Conservation (phyloP, 1,284 basidiomycete genomes). For the Heimioporus punctisporus region DNA sequence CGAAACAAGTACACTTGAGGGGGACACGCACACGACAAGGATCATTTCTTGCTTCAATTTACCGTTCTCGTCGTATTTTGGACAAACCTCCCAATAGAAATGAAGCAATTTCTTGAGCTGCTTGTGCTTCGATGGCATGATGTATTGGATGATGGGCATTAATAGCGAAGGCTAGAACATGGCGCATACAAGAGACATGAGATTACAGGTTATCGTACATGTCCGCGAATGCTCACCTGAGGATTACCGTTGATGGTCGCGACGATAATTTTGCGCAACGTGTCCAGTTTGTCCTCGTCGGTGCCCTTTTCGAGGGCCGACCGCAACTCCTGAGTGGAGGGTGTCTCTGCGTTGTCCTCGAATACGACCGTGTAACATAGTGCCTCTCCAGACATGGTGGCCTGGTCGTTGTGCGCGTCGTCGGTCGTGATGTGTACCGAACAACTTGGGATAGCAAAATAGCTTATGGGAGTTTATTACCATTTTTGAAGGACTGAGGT, state of each 20-base stretch:
- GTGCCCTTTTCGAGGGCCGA: conserved; percentile 91
- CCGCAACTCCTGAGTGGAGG: conserved; percentile 86
- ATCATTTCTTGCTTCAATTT: conserved; percentile 99
- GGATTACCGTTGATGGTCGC: conserved; percentile 96
- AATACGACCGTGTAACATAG: conserved; percentile 86
- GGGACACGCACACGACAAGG: conserved; percentile 84
- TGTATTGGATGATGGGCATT: conserved; percentile 98
- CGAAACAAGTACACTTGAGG: neutral
- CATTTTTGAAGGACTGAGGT: no score
- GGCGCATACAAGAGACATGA: conserved; percentile 3
- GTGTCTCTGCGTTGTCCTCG: conserved; percentile 78
- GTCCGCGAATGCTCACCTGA: conserved; percentile 48
- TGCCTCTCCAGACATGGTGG: conserved; percentile 46
- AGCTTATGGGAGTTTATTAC: no score
- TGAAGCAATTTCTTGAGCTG: conserved; percentile 98
- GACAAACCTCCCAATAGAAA: conserved; percentile 99
- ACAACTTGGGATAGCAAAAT: no score
- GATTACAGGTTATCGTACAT: conserved; percentile 2
- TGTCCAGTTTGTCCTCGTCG: conserved; percentile 98
- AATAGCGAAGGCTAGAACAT: conserved; percentile 76
- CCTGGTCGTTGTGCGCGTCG: conserved; percentile 13
- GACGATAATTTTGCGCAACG: conserved; percentile 94
- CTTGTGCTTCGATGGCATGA: conserved; percentile 93
- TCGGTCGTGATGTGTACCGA: conserved; percentile 7
- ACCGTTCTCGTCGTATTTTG: conserved; percentile 96